These are phyloP conservation scores for Ustilago esculenta DNA, from an alignment of 1,284 basidiomycete genomes.

Conservation along the genomic window DNA sequence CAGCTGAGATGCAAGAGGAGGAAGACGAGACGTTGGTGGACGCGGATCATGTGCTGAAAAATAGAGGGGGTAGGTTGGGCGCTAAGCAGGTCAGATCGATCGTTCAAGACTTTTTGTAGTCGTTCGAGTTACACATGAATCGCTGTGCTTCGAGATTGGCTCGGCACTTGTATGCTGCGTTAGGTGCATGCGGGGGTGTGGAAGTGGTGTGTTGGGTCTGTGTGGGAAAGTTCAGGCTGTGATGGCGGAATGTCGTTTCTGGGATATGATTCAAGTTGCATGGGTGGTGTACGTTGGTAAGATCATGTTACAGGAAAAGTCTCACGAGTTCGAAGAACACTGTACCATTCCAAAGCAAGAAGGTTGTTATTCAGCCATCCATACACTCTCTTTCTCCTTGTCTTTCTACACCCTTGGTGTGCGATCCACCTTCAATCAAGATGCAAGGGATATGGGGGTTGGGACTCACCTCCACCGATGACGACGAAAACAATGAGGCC, in stretches of 20 bases:
- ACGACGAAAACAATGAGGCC: slow-evolving; percentile 45
- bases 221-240: too few species aligned
- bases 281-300: too few species aligned
- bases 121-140: not conserved
- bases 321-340: slow-evolving; percentile 50
- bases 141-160: too few species aligned
- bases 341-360: slow-evolving; percentile 7
- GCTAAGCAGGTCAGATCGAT: slow-evolving; percentile 15
- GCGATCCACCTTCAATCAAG: too few species aligned
- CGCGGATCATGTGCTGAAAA: slow-evolving; percentile 25
- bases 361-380: not conserved
- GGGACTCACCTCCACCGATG: slow-evolving; percentile 45
- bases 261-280: too few species aligned
- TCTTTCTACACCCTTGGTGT: not conserved
- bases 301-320: slow-evolving; percentile 34
- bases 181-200: too few species aligned
- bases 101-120: slow-evolving; percentile 26
- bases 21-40: slow-evolving; percentile 8
- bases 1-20: not conserved
- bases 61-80: slow-evolving; percentile 20
- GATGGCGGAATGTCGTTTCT: too few species aligned
- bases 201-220: not conserved
- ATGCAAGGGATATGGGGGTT: not conserved
- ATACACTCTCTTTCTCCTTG: not conserved
- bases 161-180: too few species aligned